These are phyloP conservation scores for Marvania coccoides DNA, from an alignment of 139 green algal species.

Conservation along the genomic window DNA sequence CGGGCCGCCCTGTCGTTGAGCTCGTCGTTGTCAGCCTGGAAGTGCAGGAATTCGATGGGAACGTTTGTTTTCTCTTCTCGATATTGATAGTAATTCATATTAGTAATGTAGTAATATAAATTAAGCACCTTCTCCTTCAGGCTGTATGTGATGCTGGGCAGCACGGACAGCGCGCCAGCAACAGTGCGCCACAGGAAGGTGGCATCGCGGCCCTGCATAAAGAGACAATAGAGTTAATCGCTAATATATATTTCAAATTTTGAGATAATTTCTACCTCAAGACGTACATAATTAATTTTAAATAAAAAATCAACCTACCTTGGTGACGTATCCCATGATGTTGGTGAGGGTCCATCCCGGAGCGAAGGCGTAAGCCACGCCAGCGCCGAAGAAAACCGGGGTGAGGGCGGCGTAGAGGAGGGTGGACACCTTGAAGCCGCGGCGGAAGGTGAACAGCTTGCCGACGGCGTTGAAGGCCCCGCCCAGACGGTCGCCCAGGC, in stretches of 20 bases:
- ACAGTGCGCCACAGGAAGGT: conserved; percentile 27
- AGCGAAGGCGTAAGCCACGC: conserved; percentile 18
- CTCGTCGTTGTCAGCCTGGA: conserved; percentile 1
- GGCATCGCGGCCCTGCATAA: background rate
- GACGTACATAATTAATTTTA: too few species aligned
- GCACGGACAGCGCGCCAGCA: conserved; percentile 22
- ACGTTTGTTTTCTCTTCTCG: too few species aligned
- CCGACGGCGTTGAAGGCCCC: conserved; percentile 5
- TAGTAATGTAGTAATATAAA: too few species aligned
- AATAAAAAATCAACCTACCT: too few species aligned
- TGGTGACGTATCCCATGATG: conserved; percentile 23
- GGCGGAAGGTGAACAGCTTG: conserved; percentile 14
- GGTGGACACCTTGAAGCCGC: conserved; percentile 27
- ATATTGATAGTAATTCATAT: too few species aligned
- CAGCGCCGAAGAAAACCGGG: conserved; percentile 25
- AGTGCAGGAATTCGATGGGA: too few species aligned
- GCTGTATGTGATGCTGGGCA: conserved; percentile 23
- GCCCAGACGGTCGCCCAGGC: conserved; percentile 11
- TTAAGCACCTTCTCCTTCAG: conserved; percentile 17
- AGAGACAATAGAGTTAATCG: too few species aligned
- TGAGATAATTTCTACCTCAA: too few species aligned
- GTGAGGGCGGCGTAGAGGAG: conserved; percentile 22
- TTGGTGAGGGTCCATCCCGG: conserved; percentile 26
- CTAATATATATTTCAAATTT: too few species aligned
- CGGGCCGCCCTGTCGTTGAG: conserved; percentile 7